Base-by-base conservation (phyloP, 805 yeast species). In the Cyberlindnera euphorbiae region DNA sequence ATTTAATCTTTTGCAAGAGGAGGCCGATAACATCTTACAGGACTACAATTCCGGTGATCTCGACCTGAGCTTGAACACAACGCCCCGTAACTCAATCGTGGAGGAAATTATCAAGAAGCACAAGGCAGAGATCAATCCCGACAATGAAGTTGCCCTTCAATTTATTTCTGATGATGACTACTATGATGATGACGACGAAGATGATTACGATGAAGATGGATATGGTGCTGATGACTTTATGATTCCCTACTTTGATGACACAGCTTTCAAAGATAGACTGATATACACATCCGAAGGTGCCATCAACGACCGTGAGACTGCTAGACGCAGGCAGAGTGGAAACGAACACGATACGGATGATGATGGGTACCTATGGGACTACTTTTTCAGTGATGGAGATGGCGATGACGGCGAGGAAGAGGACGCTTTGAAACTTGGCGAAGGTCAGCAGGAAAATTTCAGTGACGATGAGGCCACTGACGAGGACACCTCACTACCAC, bases 381-480 rank as follows among this genome's bases (percentile, higher is more conserved):
- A 83, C 57, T 80, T 83, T 47, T 79, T 84, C 55, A 66, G 71
- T 16, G 64, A 73, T 8, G 53, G 55, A 14, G 66, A 58, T 23
- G 55, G 49, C 12, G 56, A 53, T n/a, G 54, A 51, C 10, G 48
- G 41, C 24, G 54, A 52, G 18, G 47, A 43, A 17, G 41, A 34
- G 4, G 6, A 14, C 14, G n/a, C 7, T 14, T 21, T 11, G 13
- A 32, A 32, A 19, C 10, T 8, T 7, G 38, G 33, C 5, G 37
- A 44, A 9, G 42, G 38, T 4, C 26, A 35, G 17, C 17, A 30
- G n/a, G 50, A 45, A 16, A 27, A 41, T 17, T 41, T 35, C 23
- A 45, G 73, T 38, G 81, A 83, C 47, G 95, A 93, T 28, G 96
- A 89, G 50, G 85, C 95, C 12, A 93, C 98, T 0, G 98, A 90